Evolutionary conservation across 805 yeast species (phyloP), one percentile per base, ranked within the genome.

Genomic region (Ogataea haglerorum): DNA sequence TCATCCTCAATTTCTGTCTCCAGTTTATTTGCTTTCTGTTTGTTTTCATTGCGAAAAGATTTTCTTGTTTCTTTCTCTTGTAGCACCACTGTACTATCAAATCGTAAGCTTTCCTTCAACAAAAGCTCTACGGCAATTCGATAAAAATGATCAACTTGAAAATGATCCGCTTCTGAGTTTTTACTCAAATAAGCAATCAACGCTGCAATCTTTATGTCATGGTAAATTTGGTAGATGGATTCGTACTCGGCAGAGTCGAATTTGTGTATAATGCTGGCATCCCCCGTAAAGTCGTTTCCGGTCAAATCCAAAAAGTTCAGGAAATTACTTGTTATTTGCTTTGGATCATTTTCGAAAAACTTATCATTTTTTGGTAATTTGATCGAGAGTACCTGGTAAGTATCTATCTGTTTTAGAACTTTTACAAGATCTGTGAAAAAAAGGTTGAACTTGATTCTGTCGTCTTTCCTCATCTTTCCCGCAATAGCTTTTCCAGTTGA

Each of bases 141-240:
- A 63, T 73, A 83, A 53, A 80, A 82, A 34, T 69, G 70, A 54
- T 85, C 91, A 34, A 81, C 69, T 44, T 71, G 63, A 13, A 62
- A 60, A 49, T 85, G 84, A 3, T 60, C 58, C 4, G 61, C 53
- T 2, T 75, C 58, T 1, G 84, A 83, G 14, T 76, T 65, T 16
- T 71, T 69, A 42, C 70, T 65, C 28, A 69, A 63, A 18, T 83
- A 68, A 25, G 68, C 60, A n/a, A 69, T 53, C 10, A 76, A 69
- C 26, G 80, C 65, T 0, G 80, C 76, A 13, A 81, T 61, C 44
- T 73, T 80, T 32, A 85, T 55, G 57, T 85, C 95, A 53, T 85
- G 91, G 52, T 69, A 84, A 10, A 85, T 53, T 30, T 65, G 65
- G 52, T 81, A 83, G 6, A 82, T 66, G 1, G 73, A 63, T 8